A percentile compares a stretch with the other conserved stretches of the same genome.
phyloP scores from a whole-genome alignment of 1,139 yeast species.

The Sugiyamaella novakii region DNA sequence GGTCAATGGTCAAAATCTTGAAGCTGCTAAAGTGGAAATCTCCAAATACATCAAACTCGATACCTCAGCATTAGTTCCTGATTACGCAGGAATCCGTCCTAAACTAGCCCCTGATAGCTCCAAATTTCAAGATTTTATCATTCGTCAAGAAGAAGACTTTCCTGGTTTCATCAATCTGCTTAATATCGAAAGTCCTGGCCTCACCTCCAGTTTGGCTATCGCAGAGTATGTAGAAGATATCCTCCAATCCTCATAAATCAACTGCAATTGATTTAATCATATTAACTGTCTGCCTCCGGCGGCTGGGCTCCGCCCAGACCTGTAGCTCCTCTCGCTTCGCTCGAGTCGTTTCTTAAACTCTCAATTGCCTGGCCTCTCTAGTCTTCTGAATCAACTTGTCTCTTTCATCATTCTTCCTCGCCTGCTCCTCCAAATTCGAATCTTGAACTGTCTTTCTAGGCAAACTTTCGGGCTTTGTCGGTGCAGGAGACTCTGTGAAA shows the following conservation, averaged over 20 bases:
- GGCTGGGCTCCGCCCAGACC: constrained; percentile 10
- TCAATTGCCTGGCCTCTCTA: constrained; percentile 22
- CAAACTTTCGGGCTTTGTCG: constrained; percentile 69
- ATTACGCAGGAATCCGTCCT: constrained; percentile 84
- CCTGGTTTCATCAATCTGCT: constrained; percentile 79
- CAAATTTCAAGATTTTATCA: constrained; percentile 70
- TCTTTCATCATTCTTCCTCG: constrained; percentile 29
- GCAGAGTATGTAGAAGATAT: constrained; percentile 65
- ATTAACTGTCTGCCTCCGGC: no score
- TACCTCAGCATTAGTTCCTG: constrained; percentile 56
- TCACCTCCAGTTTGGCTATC: constrained; percentile 79
- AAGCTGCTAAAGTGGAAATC: constrained; percentile 61
- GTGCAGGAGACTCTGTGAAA: constrained; percentile 73
- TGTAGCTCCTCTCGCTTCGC: no score
- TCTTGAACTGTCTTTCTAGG: constrained; percentile 51
- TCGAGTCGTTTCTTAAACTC: not conserved
- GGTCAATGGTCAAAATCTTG: constrained; percentile 49
- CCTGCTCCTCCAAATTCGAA: constrained; percentile 26
- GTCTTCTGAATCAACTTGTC: constrained; percentile 34
- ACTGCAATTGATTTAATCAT: no score
- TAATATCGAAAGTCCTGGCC: constrained; percentile 90
- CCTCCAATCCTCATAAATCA: no score
- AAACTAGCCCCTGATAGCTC: constrained; percentile 57
- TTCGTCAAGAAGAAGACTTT: constrained; percentile 63
- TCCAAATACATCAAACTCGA: constrained; percentile 64